A percentile compares a stretch with the other conserved stretches of the same genome.
phyloP scores from a whole-genome alignment of 805 yeast species.

The Cyberlindnera maritima region DNA sequence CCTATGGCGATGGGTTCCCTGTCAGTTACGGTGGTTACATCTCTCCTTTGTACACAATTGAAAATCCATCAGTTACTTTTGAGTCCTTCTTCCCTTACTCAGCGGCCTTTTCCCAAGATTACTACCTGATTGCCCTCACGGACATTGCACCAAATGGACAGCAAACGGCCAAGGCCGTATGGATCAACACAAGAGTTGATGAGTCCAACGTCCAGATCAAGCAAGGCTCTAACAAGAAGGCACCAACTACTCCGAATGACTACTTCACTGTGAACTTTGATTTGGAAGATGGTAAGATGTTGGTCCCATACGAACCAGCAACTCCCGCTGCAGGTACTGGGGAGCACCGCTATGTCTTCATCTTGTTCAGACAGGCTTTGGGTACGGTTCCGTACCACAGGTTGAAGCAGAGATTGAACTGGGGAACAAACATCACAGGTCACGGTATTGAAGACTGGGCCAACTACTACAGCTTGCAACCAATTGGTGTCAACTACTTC shows the following conservation, averaged over 20 bases:
- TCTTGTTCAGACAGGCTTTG: conserved; percentile 21
- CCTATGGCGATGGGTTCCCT: conserved; percentile 7
- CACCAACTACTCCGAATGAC: not conserved
- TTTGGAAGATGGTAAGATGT: conserved; percentile 6
- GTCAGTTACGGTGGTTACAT: conserved; percentile 22
- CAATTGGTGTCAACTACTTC: conserved; percentile 23
- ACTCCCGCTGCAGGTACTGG: conserved; percentile 19
- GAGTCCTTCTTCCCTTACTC: conserved; percentile 16
- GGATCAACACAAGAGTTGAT: conserved; percentile 19
- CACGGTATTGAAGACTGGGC: conserved; percentile 26
- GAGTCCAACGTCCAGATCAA: conserved; percentile 1
- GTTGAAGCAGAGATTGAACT: conserved; percentile 21
- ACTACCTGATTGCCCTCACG: conserved; percentile 17
- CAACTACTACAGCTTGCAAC: conserved; percentile 18
- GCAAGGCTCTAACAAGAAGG: not conserved
- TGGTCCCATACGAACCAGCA: conserved; percentile 21
- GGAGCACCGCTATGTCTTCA: conserved; percentile 17
- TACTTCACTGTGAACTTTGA: conserved; percentile 12
- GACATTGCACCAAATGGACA: conserved; percentile 15
- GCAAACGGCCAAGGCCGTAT: conserved; percentile 16
- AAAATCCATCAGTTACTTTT: conserved; percentile 15
- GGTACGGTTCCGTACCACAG: conserved; percentile 16
- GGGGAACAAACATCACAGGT: conserved; percentile 22
- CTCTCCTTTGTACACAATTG: conserved; percentile 18
- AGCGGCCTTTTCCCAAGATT: conserved; percentile 3